A percentile compares a stretch with the other conserved stretches of the same genome.
phyloP scores from a whole-genome alignment of 1,284 basidiomycete species.

The Tilletia walkeri region DNA sequence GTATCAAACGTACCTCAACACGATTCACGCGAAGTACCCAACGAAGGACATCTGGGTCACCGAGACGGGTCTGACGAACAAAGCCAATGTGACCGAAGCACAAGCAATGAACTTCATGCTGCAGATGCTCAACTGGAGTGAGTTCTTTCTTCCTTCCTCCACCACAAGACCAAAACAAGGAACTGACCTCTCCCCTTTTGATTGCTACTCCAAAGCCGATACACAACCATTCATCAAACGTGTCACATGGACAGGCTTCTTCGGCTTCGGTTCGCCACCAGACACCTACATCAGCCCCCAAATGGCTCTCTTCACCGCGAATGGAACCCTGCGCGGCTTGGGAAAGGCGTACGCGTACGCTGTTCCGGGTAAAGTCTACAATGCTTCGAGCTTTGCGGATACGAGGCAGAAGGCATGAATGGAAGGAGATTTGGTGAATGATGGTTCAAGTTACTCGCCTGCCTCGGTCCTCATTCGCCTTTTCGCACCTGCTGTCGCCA shows the following conservation, averaged over 20 bases:
- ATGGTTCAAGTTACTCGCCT: too few species aligned
- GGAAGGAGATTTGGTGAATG: too few species aligned
- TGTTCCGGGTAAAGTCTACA: too few species aligned
- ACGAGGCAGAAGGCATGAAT: too few species aligned
- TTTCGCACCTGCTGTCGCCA: too few species aligned
- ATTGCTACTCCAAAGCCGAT: neutral
- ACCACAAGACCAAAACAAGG: too few species aligned
- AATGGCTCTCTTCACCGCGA: constrained; percentile 7
- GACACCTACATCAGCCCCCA: constrained; percentile 6
- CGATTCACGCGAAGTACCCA: constrained; percentile 8
- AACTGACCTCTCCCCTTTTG: too few species aligned
- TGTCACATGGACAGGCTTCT: constrained; percentile 13
- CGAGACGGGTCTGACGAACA: constrained; percentile 13
- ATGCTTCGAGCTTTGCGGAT: too few species aligned
- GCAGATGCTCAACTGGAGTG: constrained; percentile 10
- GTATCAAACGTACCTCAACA: neutral
- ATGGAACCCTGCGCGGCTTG: neutral
- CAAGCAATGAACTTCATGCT: constrained; percentile 11
- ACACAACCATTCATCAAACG: constrained; percentile 4
- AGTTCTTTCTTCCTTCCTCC: neutral
- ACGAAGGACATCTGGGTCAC: constrained; percentile 14
- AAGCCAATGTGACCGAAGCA: neutral
- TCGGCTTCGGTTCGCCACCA: neutral
- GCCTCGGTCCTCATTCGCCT: too few species aligned
- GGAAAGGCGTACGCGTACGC: neutral